Evolutionary conservation across 352 stramenopile species (phyloP), one percentile per base, ranked within the genome.

Genomic region (Pythium dissimile): DNA sequence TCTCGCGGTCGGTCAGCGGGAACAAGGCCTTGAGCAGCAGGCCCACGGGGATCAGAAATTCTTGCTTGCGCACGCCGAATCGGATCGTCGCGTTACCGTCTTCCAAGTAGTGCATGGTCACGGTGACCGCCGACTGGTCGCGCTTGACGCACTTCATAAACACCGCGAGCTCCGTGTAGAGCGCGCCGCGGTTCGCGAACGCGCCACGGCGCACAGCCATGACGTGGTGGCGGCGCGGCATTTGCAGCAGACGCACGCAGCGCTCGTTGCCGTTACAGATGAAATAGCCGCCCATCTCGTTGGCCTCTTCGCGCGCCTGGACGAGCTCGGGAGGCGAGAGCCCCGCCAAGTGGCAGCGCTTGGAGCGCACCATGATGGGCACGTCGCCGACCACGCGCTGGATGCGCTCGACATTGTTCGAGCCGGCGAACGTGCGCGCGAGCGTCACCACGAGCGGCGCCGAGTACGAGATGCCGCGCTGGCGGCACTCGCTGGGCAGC

Each of bases 201-300:
- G 96, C 97, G n/a, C 86, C 86, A 71, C 98, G 90, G 62, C 96
- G 88, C 67, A 99, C 96, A 5, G 96, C 95, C 80, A 91, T 92
- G 53, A 95, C 87, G 63, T 95, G 86, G 66, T 95, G 84, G 34
- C 86, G 84, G 37, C 86, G 80, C 10, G 86, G 85, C 73, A 97
- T 94, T 79, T 99, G 97, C 60, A 99, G 75, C 60, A 99, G 73
- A 62, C 97, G 86, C 38, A 99, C 95, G 54, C 97, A 97, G 55
- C 97, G 88, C 78, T 99, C 97, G 75, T 99, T 99, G 27, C 97
- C 97, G 71, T 98, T 98, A 64, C 98, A 97, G 57, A 99, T 98
- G 62, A 99, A 99, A 66, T 99, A 99, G 37, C 97, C 97, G 46
- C 97, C 97, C 78, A 99, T 96, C 66, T 99, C 97, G 56, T 97